Evolutionary conservation across 2,329 filamentous ascomycete genomes (phyloP).

Genomic region (Plectosphaerella cucumerina): DNA sequence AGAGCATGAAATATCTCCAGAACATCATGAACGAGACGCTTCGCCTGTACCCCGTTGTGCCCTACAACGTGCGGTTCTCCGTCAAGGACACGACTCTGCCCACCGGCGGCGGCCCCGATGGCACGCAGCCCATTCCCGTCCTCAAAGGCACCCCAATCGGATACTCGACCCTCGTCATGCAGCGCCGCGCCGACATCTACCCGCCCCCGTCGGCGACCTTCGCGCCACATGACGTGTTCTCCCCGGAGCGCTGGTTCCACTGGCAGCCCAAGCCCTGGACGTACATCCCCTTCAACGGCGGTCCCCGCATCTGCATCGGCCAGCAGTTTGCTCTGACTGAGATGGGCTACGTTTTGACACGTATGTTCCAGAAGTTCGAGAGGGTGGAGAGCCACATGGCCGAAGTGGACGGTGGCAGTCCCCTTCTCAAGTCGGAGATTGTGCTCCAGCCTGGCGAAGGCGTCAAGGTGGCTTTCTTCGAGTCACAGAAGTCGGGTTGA

Average conservation of each 20-base stretch:
- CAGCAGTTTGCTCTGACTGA: slow-evolving; percentile 81
- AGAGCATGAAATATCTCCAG: slow-evolving; percentile 80
- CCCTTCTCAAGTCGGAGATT: slow-evolving; percentile 54
- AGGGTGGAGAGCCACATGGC: slow-evolving; percentile 55
- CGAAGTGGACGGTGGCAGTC: slow-evolving; percentile 48
- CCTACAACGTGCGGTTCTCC: slow-evolving; percentile 72
- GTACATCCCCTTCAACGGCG: slow-evolving; percentile 73
- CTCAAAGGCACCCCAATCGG: slow-evolving; percentile 61
- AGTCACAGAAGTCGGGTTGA: slow-evolving; percentile 26
- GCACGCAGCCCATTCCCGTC: slow-evolving; percentile 57
- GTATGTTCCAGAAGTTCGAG: slow-evolving; percentile 69
- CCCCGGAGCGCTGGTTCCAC: slow-evolving; percentile 62
- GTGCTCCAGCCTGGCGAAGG: slow-evolving; percentile 56
- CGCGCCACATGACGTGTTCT: slow-evolving; percentile 47
- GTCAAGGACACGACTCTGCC: slow-evolving; percentile 73
- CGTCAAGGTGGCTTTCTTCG: slow-evolving; percentile 53
- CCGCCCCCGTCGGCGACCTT: slow-evolving; percentile 42
- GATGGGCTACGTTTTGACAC: slow-evolving; percentile 67
- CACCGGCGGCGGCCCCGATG: slow-evolving; percentile 62
- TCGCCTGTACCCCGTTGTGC: slow-evolving; percentile 72
- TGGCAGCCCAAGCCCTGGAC: slow-evolving; percentile 65
- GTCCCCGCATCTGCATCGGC: slow-evolving; percentile 70
- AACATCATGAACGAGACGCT: slow-evolving; percentile 73
- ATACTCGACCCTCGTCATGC: slow-evolving; percentile 70
- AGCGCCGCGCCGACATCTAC: slow-evolving; percentile 62